Base-by-base conservation (phyloP, 2,329 filamentous ascomycete genomes). In the Sporothrix pseudoabietina region DNA sequence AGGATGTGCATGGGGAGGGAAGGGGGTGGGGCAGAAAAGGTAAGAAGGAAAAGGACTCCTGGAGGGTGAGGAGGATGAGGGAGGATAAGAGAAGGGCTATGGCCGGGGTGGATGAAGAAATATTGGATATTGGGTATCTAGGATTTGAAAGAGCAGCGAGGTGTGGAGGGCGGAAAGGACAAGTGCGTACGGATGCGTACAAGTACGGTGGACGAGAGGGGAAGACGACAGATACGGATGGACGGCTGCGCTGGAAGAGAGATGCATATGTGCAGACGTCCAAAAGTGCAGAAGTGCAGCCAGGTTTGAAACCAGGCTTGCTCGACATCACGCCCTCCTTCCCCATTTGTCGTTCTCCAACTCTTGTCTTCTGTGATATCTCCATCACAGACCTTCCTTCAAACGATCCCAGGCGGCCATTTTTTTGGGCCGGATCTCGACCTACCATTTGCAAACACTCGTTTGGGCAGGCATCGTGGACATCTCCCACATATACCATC, bases 241-340 rank as follows among this genome's bases (percentile, higher is more conserved):
- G 59, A n/a, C 19, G 35, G 59, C 12, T 26, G 39, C 3, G 35
- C n/a, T 14, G 35, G 59, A 41, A 44, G n/a, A 65, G 35, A 65
- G 39, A 65, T 22, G 35, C 19, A 65, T 8, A 44, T 59, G 30
- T 59, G 30, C 22, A 35, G 47, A 52, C 3, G 16, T 52, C 14
- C 22, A 55, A 10, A 26, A 30, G n/a, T 22, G 49, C 19, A 54
- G 22, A 54, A 54, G 52, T 54, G 52, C 52, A 54, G 44, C 44
- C 44, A 59, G 14, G 26, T 26, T 6, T 44, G 59, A 10, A 61
- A 5, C 57, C 32, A 39, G 57, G 6, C 4, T n/a, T 39, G 30
- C 35, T 65, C 35, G 32, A 65, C 59, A 65, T 44, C 35, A 65
- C 35, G 35, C 9, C 59, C 35, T 65, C 59, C 59, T 44, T 65